Evolutionary conservation across 2,329 filamentous ascomycete genomes (phyloP).

Genomic region (Calonectria montana): DNA sequence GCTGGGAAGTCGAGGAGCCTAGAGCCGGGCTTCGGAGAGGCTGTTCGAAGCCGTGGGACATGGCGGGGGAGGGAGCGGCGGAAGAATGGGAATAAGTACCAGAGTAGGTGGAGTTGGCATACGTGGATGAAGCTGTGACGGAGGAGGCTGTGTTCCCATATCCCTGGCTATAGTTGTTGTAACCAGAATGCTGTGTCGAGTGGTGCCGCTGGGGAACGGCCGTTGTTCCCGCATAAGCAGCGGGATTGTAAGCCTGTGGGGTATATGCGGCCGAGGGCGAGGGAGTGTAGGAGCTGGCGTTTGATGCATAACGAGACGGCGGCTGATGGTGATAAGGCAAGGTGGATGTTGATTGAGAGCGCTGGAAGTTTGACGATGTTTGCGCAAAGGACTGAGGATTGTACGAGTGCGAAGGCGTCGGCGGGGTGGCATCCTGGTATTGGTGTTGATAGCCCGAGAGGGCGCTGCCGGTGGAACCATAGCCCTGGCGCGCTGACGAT

Average conservation of each 20-base stretch:
- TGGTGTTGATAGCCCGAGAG: constrained; percentile 65
- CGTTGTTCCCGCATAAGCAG: constrained; percentile 63
- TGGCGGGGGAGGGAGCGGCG: constrained; percentile 42
- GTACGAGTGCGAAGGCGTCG: constrained; percentile 67
- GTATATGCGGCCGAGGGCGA: constrained; percentile 59
- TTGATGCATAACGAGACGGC: constrained; percentile 53
- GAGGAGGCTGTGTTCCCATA: constrained; percentile 49
- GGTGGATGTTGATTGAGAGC: constrained; percentile 64
- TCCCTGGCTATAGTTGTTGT: constrained; percentile 56
- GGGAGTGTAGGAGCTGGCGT: constrained; percentile 49
- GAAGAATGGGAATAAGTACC: constrained; percentile 42
- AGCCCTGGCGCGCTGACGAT: constrained; percentile 43
- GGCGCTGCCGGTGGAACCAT: constrained; percentile 59
- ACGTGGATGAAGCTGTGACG: constrained; percentile 47
- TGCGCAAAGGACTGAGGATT: constrained; percentile 75
- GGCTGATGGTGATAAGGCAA: constrained; percentile 61
- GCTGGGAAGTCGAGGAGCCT: constrained; percentile 39
- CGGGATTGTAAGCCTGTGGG: constrained; percentile 68
- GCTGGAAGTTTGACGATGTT: constrained; percentile 45
- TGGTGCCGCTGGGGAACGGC: constrained; percentile 62
- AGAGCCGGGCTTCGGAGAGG: constrained; percentile 52
- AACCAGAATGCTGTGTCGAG: constrained; percentile 60
- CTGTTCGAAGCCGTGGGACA: constrained; percentile 55
- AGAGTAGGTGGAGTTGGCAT: constrained; percentile 53
- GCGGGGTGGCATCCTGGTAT: constrained; percentile 59